Base-by-base conservation (phyloP, 495 filamentous ascomycete species). In the Coniosporium apollinis region DNA sequence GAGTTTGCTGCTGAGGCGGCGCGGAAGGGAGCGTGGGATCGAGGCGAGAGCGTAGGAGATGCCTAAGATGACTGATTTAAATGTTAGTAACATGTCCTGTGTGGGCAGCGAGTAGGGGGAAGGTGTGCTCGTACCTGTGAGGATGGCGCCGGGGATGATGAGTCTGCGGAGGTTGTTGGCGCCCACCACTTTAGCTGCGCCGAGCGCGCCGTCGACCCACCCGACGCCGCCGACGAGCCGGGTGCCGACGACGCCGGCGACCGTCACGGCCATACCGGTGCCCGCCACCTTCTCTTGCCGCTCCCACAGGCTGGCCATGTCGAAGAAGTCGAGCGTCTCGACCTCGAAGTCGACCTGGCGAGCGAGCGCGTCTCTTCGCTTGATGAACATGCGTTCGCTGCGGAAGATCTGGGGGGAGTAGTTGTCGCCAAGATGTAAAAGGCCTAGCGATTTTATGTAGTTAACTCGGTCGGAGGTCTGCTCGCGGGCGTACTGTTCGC, bases 211-310 rank as follows among this genome's bases (percentile, higher is more conserved):
- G 52, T 96, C 89, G 34, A 94, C 59, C 80, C 87, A 94, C 35
- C 80, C 74, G 49, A 81, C 69, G 33, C 85, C 75, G 42, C 87
- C 81, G 29, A 96, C 61, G 39, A 86, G 62, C 24, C 85, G 69
- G 9, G 76, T 70, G 33, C 86, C 82, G 7, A 94, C 63, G 14
- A 89, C 76, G 38, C 82, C 83, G n/a, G 77, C 81, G 19, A 87
- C 73, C 2, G 89, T 96, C 56, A 97, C 65, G 25, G 91, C 87
- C 76, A 96, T 80, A 41, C 89, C 74, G 19, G 84, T 84, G 24
- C 84, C 83, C 10, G 83, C 85, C 26, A 89, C 60, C 61, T 96
- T 94, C 62, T 97, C 91, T 52, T 97, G 85, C 31, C 72, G 66
- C 47, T 96, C 82, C 64, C 89, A 74, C 7, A 94, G 61, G 8